Evolutionary conservation across 331 rosid genomes (phyloP).

Genomic region (Cydonia oblonga): DNA sequence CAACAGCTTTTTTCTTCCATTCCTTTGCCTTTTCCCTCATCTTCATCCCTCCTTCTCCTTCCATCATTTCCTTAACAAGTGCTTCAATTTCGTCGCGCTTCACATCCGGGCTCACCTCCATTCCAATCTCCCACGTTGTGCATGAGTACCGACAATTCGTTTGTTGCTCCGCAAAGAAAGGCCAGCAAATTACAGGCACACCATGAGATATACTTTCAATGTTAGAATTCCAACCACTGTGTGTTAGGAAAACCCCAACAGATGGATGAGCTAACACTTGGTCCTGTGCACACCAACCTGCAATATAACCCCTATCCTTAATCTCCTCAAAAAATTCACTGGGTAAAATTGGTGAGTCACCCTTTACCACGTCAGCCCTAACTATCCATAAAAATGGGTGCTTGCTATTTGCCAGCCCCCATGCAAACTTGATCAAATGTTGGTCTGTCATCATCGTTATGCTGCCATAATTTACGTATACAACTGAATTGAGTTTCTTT

Average conservation of each 20-base stretch:
- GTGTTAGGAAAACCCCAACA: constrained; percentile 36
- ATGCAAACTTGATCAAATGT: constrained; percentile 34
- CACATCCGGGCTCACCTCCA: constrained; percentile 30
- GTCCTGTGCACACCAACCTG: constrained; percentile 36
- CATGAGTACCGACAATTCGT: constrained; percentile 35
- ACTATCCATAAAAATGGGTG: constrained; percentile 35
- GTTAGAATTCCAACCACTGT: constrained; percentile 47
- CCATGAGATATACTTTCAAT: constrained; percentile 29
- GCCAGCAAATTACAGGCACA: constrained; percentile 44
- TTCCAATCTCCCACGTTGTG: constrained; percentile 29
- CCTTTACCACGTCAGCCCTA: constrained; percentile 31
- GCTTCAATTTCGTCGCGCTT: constrained; percentile 17
- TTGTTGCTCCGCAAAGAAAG: constrained; percentile 38
- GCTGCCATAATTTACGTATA: constrained; percentile 40
- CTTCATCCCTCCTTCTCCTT: constrained; percentile 17
- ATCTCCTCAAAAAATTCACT: constrained; percentile 29
- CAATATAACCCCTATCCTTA: constrained; percentile 29
- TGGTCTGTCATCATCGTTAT: constrained; percentile 26
- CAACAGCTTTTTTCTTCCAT: constrained; percentile 28
- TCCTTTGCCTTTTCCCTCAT: constrained; percentile 13
- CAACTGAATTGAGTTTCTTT: constrained; percentile 25
- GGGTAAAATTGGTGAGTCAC: constrained; percentile 9
- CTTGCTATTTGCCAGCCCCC: constrained; percentile 40
- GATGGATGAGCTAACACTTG: constrained; percentile 46
- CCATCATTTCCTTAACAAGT: constrained; percentile 29